phyloP scores from a whole-genome alignment of 352 stramenopile genomes.

The Hyaloperonospora arabidopsidis region DNA sequence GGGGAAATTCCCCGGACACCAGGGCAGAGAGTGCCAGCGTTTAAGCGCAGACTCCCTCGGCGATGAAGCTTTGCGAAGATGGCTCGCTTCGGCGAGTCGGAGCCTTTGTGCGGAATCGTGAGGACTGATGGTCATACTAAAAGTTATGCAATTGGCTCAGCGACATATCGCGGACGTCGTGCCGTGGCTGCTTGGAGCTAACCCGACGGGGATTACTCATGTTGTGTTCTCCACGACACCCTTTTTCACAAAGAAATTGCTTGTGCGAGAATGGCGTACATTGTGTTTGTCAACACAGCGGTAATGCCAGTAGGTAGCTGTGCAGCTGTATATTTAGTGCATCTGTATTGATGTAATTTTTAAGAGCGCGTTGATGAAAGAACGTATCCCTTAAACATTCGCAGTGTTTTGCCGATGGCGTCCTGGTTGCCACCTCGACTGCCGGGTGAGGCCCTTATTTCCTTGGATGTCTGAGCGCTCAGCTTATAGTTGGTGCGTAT shows the following conservation, averaged over 20 bases:
- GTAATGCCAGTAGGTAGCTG: neutral
- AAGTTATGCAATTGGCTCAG: constrained; percentile 90
- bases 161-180: constrained; percentile 51
- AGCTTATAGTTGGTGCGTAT: constrained; percentile 1
- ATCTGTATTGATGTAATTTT: neutral
- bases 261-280: neutral
- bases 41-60: constrained; percentile 69
- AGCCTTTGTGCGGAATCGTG: constrained; percentile 44
- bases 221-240: constrained; percentile 88
- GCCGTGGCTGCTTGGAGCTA: constrained; percentile 67
- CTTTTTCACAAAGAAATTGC: constrained; percentile 30
- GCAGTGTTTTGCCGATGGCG: constrained; percentile 78
- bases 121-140: constrained; percentile 88
- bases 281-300: constrained; percentile 41
- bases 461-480: constrained; percentile 34
- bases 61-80: constrained; percentile 58
- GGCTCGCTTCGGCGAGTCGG: constrained; percentile 19
- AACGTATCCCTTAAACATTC: constrained; percentile 77
- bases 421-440: constrained; percentile 48
- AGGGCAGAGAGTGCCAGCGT: constrained; percentile 84
- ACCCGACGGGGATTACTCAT: constrained; percentile 89
- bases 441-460: constrained; percentile 64
- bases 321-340: neutral
- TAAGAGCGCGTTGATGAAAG: constrained; percentile 63
- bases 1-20: constrained; percentile 87